Conservation (phyloP, 495 filamentous ascomycete species). For the Podospora conica region DNA sequence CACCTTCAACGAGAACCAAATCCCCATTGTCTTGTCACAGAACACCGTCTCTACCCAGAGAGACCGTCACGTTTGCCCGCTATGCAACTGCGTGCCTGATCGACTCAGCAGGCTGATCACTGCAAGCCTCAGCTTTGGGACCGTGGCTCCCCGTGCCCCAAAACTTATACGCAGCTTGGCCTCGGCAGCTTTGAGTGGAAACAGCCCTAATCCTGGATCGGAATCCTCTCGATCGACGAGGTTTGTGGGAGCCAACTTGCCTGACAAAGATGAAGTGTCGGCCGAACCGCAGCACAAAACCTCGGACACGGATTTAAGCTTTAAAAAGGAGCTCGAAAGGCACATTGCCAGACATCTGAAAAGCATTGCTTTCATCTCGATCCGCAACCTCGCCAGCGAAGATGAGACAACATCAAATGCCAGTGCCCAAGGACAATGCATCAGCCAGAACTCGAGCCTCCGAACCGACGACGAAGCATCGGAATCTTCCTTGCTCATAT, state of each 20-base stretch:
- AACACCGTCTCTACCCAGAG: background rate
- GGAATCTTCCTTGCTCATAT: background rate
- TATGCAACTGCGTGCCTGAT: background rate
- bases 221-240: background rate
- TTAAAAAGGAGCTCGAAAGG: background rate
- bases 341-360: background rate
- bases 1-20: background rate
- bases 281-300: background rate
- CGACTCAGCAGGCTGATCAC: background rate
- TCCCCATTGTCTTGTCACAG: background rate
- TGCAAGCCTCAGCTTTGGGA: background rate
- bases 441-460: background rate
- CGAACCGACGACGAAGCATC: background rate
- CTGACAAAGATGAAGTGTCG: background rate
- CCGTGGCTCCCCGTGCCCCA: too few species aligned
- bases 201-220: background rate
- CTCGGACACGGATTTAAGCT: background rate
- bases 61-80: background rate
- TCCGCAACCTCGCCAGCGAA: background rate
- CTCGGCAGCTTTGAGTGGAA: background rate
- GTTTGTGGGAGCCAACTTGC: background rate
- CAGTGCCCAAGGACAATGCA: background rate
- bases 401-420: background rate
- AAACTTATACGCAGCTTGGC: background rate
- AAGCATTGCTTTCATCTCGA: background rate